A percentile compares a stretch with the other conserved stretches of the same genome.
Conservation (phyloP, 1,139 yeast species). For the Debaryomyces psychrophilus region DNA sequence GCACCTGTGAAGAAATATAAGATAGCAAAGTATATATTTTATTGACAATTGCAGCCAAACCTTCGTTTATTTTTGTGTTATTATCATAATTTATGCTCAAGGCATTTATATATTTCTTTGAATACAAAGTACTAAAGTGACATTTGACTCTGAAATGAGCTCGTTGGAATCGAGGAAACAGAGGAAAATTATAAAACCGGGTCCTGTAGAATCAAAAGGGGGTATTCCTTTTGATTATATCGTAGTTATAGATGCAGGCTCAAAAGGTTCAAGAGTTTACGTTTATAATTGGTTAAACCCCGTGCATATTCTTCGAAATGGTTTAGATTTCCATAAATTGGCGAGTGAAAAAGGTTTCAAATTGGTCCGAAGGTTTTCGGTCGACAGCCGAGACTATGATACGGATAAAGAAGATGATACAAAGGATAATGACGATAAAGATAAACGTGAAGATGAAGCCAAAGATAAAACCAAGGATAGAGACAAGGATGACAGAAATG, state of each 20-base stretch:
- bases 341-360: slow-evolving; percentile 15
- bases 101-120: not conserved
- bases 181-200: slow-evolving; percentile 18
- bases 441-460: slow-evolving; percentile 19
- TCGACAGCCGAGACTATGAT: slow-evolving; percentile 17
- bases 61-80: too few relatives aligned
- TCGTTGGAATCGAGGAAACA: slow-evolving; percentile 4
- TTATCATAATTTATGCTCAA: too few relatives aligned
- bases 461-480: slow-evolving; percentile 10
- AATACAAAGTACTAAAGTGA: not conserved
- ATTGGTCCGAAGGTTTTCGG: slow-evolving; percentile 19
- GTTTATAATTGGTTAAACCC: slow-evolving; percentile 71
- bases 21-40: too few relatives aligned
- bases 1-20: too few relatives aligned
- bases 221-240: slow-evolving; percentile 66
- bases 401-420: slow-evolving; percentile 10
- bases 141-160: not conserved
- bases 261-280: slow-evolving; percentile 77
- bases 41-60: too few relatives aligned
- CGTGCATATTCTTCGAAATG: slow-evolving; percentile 30
- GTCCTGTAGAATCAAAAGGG: slow-evolving; percentile 36
- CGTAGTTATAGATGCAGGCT: slow-evolving; percentile 80
- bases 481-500: slow-evolving; percentile 3
- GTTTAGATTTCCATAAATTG: slow-evolving; percentile 21
- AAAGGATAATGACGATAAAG: slow-evolving; percentile 12